Conservation (phyloP, 2,329 filamentous ascomycete genomes). For the Amphichorda felina region DNA sequence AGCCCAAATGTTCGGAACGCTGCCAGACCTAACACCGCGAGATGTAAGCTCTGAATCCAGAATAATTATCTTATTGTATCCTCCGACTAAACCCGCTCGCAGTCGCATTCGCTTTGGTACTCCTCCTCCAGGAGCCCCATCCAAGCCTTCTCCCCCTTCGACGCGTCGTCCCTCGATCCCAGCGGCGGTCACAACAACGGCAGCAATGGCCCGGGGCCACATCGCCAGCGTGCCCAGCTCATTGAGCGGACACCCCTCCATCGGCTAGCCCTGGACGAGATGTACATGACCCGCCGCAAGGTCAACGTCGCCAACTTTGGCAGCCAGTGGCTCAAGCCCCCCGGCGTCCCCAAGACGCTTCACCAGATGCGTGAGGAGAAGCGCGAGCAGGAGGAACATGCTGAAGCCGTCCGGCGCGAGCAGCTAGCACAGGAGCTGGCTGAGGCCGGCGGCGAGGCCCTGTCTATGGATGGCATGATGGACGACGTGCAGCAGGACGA, state of each 20-base stretch:
- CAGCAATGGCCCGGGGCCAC: conserved; percentile 17
- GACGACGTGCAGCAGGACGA: conserved; percentile 43
- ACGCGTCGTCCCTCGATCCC: conserved; percentile 16
- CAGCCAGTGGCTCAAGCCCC: conserved; percentile 80
- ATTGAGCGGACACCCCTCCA: conserved; percentile 52
- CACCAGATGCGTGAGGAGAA: conserved; percentile 85
- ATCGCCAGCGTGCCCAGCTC: conserved; percentile 26
- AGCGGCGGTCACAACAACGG: conserved; percentile 11
- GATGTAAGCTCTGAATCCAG: conserved; percentile 44
- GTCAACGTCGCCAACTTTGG: conserved; percentile 79
- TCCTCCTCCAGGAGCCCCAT: conserved; percentile 46
- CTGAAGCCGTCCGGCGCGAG: conserved; percentile 60
- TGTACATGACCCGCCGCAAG: conserved; percentile 63
- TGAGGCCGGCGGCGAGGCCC: conserved; percentile 42
- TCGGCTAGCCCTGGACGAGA: conserved; percentile 64
- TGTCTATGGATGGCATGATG: conserved; percentile 36
- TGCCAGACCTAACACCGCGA: conserved; percentile 57
- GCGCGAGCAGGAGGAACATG: conserved; percentile 76
- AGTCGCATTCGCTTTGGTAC: conserved; percentile 69
- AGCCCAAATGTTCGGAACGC: conserved; percentile 50
- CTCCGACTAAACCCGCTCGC: no score
- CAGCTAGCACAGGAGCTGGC: conserved; percentile 63
- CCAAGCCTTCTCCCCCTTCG: conserved; percentile 19
- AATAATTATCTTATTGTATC: background rate
- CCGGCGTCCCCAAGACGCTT: conserved; percentile 78